phyloP scores from a whole-genome alignment of 805 yeast species.

The Tetrapisispora arboricola region DNA sequence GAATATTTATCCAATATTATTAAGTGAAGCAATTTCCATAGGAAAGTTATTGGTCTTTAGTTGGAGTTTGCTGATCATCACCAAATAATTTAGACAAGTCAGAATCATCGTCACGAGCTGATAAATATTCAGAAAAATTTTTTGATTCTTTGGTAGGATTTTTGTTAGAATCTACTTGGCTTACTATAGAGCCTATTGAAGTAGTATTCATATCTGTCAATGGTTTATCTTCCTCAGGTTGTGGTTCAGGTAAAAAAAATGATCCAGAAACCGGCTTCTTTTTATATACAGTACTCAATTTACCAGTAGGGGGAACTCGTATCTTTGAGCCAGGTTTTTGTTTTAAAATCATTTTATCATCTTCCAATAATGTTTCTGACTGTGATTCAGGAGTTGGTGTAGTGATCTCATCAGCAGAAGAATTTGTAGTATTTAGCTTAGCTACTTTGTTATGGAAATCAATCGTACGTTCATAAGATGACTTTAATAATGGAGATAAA shows the following conservation, averaged over 20 bases:
- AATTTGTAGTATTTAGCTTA: conserved; percentile 14
- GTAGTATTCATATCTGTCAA: conserved; percentile 2
- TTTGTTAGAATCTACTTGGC: conserved; percentile 1
- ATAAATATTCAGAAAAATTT: neutral
- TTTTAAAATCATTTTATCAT: conserved; percentile 75
- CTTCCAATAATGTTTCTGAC: conserved; percentile 57
- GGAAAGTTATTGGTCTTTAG: too few species aligned
- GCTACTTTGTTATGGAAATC: conserved; percentile 30
- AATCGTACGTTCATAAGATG: conserved; percentile 35
- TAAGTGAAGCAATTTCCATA: too few species aligned
- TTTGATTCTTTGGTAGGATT: neutral
- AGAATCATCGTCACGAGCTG: conserved; percentile 1
- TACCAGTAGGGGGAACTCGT: conserved; percentile 85
- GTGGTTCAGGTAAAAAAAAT: conserved; percentile 40
- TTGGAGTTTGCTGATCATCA: neutral
- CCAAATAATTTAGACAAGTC: neutral
- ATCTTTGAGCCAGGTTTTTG: conserved; percentile 59
- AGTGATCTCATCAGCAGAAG: conserved; percentile 23
- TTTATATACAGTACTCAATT: conserved; percentile 61
- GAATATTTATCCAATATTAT: too few species aligned
- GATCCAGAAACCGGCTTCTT: conserved; percentile 47
- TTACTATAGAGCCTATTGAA: neutral
- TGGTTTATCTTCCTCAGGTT: conserved; percentile 3
- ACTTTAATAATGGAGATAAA: conserved; percentile 44
- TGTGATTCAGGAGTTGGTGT: conserved; percentile 3